Evolutionary conservation across 108 stramenopile species (phyloP).

Genomic region (Aurantiochytrium sp.): DNA sequence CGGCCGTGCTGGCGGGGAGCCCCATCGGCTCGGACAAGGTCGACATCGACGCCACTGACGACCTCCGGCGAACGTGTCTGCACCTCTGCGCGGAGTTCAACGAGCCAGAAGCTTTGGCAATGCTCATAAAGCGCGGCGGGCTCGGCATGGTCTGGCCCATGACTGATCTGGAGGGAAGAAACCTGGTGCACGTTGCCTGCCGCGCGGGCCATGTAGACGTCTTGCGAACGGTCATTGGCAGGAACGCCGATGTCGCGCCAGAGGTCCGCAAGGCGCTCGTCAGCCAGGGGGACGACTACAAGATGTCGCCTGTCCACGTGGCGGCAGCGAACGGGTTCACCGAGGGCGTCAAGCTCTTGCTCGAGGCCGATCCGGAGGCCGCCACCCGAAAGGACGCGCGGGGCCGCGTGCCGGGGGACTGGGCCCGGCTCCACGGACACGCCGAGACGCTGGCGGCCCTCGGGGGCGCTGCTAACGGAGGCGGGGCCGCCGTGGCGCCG

Average conservation of each 20-base stretch:
- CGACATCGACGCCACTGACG: not conserved
- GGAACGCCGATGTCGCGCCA: not conserved
- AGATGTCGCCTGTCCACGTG: not conserved
- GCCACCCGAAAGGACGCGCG: not conserved
- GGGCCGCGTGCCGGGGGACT: not conserved
- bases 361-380: not conserved
- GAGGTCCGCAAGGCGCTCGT: not conserved
- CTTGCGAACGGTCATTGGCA: not conserved
- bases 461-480: not conserved
- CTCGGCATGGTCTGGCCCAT: not conserved
- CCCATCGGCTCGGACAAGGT: not conserved
- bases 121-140: not conserved
- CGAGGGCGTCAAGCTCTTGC: not conserved
- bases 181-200: not conserved
- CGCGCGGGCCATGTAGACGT: not conserved
- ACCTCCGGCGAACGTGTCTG: not conserved
- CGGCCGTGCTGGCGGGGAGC: not conserved
- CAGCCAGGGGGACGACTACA: not conserved
- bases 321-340: not conserved
- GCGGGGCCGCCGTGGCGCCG: not conserved
- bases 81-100: slow-evolving; percentile 10
- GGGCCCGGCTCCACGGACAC: not conserved
- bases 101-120: not conserved
- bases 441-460: not conserved
- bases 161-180: not conserved